A percentile compares a stretch with the other conserved stretches of the same genome.
These are phyloP conservation scores for Barnettozyma salicaria DNA, from an alignment of 805 yeast genomes.

Conservation along the genomic window DNA sequence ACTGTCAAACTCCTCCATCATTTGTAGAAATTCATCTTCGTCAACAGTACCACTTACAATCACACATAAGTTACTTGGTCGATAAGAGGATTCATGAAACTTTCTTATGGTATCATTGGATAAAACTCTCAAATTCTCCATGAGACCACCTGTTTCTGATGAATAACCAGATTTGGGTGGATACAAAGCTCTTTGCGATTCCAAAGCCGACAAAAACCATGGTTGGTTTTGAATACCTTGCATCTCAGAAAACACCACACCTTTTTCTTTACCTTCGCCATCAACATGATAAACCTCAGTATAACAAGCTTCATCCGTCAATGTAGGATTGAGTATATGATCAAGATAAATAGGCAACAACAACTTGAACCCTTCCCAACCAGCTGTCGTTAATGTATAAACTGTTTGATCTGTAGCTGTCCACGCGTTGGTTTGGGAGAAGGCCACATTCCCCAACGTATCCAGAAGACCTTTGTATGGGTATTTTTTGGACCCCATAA, in stretches of 20 bases:
- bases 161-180: slow-evolving; percentile 69
- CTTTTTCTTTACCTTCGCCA: slow-evolving; percentile 85
- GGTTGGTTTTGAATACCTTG: slow-evolving; percentile 83
- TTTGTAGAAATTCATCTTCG: slow-evolving; percentile 57
- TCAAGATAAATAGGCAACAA: slow-evolving; percentile 86
- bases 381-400: slow-evolving; percentile 85
- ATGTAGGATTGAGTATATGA: slow-evolving; percentile 76
- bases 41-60: slow-evolving; percentile 84
- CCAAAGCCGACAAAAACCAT: slow-evolving; percentile 57
- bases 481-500: slow-evolving; percentile 85
- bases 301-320: slow-evolving; percentile 83
- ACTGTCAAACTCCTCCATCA: slow-evolving; percentile 57
- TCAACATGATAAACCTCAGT: slow-evolving; percentile 96
- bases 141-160: slow-evolving; percentile 90
- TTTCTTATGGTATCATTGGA: slow-evolving; percentile 67
- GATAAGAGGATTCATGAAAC: slow-evolving; percentile 66
- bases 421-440: slow-evolving; percentile 93
- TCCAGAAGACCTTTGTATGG: slow-evolving; percentile 93
- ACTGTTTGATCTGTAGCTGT: slow-evolving; percentile 95
- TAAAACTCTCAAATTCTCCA: slow-evolving; percentile 66
- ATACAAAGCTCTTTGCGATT: slow-evolving; percentile 53
- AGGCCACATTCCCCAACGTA: slow-evolving; percentile 74
- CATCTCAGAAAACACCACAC: slow-evolving; percentile 97
- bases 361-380: slow-evolving; percentile 89
- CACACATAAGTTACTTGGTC: slow-evolving; percentile 79